Evolutionary conservation across 352 stramenopile genomes (phyloP).

Genomic region (Peronosclerospora sorghi): DNA sequence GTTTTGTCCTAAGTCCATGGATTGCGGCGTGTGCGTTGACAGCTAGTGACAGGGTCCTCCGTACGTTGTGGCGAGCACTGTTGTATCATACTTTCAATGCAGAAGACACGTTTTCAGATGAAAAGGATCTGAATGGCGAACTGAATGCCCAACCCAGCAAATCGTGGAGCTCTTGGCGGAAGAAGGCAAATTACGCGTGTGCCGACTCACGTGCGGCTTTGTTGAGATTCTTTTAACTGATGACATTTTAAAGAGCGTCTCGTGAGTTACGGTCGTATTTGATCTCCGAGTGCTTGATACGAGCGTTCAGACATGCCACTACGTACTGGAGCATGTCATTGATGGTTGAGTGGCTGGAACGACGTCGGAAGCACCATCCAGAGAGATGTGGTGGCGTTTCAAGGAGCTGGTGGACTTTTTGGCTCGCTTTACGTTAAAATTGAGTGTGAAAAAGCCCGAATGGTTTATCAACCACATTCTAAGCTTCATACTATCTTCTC

Average conservation of each 20-base stretch:
- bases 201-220: constrained; percentile 29
- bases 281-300: constrained; percentile 36
- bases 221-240: constrained; percentile 30
- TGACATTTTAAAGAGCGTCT: constrained; percentile 17
- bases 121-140: constrained; percentile 23
- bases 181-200: constrained; percentile 31
- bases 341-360: constrained; percentile 21
- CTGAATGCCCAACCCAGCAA: constrained; percentile 33
- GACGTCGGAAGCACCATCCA: constrained; percentile 8
- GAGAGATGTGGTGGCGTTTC: constrained; percentile 3
- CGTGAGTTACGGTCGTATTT: constrained; percentile 23
- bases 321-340: constrained; percentile 29
- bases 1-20: constrained; percentile 62
- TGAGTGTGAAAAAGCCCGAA: constrained; percentile 55
- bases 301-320: constrained; percentile 34
- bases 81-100: constrained; percentile 11
- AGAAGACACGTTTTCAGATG: constrained; percentile 1
- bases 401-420: constrained; percentile 32
- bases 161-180: constrained; percentile 42
- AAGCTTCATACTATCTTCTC: constrained; percentile 32
- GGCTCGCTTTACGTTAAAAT: constrained; percentile 28
- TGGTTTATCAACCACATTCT: constrained; percentile 71
- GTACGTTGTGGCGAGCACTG: constrained; percentile 34
- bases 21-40: constrained; percentile 49
- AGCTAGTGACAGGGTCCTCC: constrained; percentile 45